Evolutionary conservation across 177 flowering plant genomes (phyloP).

Genomic region (Vitis hybrid): DNA sequence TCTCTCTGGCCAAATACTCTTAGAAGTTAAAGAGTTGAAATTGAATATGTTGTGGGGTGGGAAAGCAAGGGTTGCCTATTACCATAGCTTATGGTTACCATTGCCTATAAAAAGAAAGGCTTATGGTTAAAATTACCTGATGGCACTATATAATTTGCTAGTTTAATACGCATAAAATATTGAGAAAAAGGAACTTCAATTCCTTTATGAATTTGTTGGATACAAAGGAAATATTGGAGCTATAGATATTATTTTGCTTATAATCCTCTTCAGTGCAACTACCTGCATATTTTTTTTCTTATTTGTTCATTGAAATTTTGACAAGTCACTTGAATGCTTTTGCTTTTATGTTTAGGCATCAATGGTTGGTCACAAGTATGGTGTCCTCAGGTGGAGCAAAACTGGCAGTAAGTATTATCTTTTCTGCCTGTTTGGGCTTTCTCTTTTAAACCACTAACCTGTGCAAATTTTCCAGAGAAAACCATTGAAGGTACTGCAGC

Average conservation of each 20-base stretch:
- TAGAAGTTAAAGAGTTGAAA: neutral
- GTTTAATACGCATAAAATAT: no score
- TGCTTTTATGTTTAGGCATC: constrained; percentile 64
- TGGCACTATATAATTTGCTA: no score
- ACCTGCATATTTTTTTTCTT: neutral
- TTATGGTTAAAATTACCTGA: no score
- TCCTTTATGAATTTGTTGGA: no score
- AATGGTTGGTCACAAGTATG: constrained; percentile 95
- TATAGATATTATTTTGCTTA: no score
- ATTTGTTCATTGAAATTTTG: neutral
- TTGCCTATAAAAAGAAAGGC: no score
- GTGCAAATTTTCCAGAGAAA: constrained; percentile 56
- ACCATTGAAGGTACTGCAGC: constrained; percentile 99
- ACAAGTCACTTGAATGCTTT: neutral
- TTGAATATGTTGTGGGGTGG: neutral
- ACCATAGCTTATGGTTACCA: no score
- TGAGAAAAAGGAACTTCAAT: no score
- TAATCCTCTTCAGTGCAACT: neutral
- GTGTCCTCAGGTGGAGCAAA: constrained; percentile 97
- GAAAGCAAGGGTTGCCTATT: no score
- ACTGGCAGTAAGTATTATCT: constrained; percentile 71
- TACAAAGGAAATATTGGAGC: neutral
- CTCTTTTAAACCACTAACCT: neutral
- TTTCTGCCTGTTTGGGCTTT: neutral
- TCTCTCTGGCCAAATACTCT: neutral